Evolutionary conservation across 352 stramenopile genomes (phyloP).

Genomic region (Phytophthora pseudosyringae): DNA sequence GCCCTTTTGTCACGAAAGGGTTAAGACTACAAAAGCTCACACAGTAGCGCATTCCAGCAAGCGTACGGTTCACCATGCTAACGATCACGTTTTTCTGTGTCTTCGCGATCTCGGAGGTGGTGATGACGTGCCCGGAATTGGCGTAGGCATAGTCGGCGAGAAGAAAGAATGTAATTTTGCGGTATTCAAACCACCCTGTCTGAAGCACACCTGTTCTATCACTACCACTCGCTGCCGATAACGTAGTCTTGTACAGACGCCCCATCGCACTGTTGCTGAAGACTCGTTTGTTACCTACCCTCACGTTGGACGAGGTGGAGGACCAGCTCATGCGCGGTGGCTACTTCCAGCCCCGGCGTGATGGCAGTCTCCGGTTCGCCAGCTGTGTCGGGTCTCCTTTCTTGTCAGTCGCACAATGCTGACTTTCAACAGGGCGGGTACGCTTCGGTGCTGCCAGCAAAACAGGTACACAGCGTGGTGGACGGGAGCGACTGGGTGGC

Average conservation of each 20-base stretch:
- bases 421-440: no score
- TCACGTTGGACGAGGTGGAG: no score
- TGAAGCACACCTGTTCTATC: not conserved
- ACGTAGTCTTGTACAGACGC: not conserved
- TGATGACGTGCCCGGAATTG: not conserved
- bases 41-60: not conserved
- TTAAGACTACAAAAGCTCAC: not conserved
- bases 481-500: no score
- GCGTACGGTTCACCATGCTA: not conserved
- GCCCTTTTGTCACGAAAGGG: no score
- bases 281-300: not conserved
- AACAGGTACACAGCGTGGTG: no score
- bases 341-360: no score
- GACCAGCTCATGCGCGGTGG: no score
- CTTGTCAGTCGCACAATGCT: no score
- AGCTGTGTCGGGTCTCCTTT: no score
- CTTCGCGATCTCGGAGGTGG: not conserved
- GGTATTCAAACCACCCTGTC: not conserved
- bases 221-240: not conserved
- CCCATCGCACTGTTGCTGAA: slow-evolving; percentile 5
- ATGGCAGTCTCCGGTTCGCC: no score
- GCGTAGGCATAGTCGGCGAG: not conserved
- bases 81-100: not conserved
- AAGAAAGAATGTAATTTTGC: not conserved
- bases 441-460: no score